Percentiles rank a stretch among this genome's conserved stretches.
Conservation (phyloP, 2,329 filamentous ascomycete genomes). For the Epichloe sp. region DNA sequence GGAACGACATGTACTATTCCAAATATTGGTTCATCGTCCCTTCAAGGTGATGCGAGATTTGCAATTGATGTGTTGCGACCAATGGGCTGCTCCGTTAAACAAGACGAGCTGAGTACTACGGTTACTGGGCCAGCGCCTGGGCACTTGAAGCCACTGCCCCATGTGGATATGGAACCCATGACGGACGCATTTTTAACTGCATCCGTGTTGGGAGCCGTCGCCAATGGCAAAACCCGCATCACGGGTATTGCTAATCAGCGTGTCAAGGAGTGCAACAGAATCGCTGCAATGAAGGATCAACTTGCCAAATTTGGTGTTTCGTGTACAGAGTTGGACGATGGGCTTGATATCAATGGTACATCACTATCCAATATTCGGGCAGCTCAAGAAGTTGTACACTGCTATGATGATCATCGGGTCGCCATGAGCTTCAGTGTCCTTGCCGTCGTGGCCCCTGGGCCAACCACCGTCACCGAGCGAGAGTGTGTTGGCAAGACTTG, state of each 20-base stretch:
- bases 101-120: slow-evolving; percentile 75
- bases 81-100: slow-evolving; percentile 87
- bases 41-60: slow-evolving; percentile 92
- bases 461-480: slow-evolving; percentile 71
- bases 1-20: slow-evolving; percentile 92
- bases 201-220: slow-evolving; percentile 82
- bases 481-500: slow-evolving; percentile 96
- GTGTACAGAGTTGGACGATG: slow-evolving; percentile 82
- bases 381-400: slow-evolving; percentile 61
- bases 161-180: slow-evolving; percentile 98
- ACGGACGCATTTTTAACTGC: slow-evolving; percentile 96
- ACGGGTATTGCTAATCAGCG: slow-evolving; percentile 93
- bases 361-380: slow-evolving; percentile 33
- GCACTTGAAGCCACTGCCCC: slow-evolving; percentile 57
- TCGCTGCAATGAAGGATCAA: slow-evolving; percentile 88
- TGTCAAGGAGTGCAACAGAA: slow-evolving; percentile 96
- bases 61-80: slow-evolving; percentile 78
- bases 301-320: slow-evolving; percentile 84
- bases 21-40: slow-evolving; percentile 83
- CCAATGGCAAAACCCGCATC: slow-evolving; percentile 71
- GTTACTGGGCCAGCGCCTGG: slow-evolving; percentile 78
- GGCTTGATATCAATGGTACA: slow-evolving; percentile 60
- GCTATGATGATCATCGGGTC: slow-evolving; percentile 94
- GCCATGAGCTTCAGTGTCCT: slow-evolving; percentile 98
- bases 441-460: slow-evolving; percentile 53